Evolutionary conservation across 768 basidiomycete species (phyloP), one percentile per base, ranked within the genome.

Genomic region (Leccinellum luteum): DNA sequence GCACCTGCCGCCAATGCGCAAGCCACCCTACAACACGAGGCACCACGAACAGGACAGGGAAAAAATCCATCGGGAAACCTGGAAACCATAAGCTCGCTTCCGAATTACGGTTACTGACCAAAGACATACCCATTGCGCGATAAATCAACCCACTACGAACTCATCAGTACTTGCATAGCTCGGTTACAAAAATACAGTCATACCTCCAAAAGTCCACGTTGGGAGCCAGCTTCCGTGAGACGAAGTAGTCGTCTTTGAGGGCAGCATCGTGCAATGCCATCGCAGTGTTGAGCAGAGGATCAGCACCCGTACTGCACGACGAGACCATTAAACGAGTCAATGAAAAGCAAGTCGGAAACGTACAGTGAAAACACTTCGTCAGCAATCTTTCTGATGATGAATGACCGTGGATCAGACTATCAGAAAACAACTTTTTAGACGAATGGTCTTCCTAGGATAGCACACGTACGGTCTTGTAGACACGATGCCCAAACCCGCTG

Each of bases 21-120:
- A 95, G 78, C 94, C 93, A 95, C 19, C 94, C 93, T 27, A 92
- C 92, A 8, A 96, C 92, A 21, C 94, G 85, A 2, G 94, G 94
- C 3, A 96, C 92, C 19, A 87, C 92, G 67, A 96, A 96, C 31
- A 96, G 76, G 21, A 96, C 93, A 0, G 94, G 93, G 85, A 94
- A 95, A 73, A 90, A 95, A 75, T 96, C 94, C 62, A 90, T 80
- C 2, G 94, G 94, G 81, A 95, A 95, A 45, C 93, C 90, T 90
- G 49, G 48, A 19, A 23, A 31, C 44, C 30, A 61, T 58, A 34
- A 62, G 52, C 41, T 41, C 27, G 14, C 7, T 23, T 27, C 19
- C 21, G 14, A 32, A 49, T 49, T 15, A 41, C 43, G 13, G 13
- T 41, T 10, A 25, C 27, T 48, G 31, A 23, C 14, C 14, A 32